Conservation (phyloP, 257 asterid genomes). For the Eucommia ulmoides region DNA sequence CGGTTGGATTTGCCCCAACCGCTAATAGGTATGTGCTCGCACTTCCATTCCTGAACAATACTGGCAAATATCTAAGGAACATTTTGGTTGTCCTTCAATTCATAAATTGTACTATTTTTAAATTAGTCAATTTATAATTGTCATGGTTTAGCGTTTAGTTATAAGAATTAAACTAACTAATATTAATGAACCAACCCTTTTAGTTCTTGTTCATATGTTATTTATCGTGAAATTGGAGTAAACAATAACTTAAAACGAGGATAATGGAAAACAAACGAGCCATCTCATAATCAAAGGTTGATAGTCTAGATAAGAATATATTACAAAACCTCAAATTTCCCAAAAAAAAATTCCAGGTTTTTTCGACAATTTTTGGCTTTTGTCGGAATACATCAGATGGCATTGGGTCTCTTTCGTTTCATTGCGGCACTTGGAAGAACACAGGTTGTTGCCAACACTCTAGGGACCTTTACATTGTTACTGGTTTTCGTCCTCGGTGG, state of each 20-base stretch:
- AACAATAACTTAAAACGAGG: too few species aligned
- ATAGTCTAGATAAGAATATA: too few species aligned
- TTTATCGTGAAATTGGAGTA: slow-evolving; percentile 4
- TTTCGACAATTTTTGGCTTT: slow-evolving; percentile 41
- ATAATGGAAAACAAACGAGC: too few species aligned
- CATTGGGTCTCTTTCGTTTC: slow-evolving; percentile 48
- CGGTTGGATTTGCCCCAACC: neutral
- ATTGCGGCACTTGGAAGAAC: slow-evolving; percentile 52
- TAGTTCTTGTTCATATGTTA: too few species aligned
- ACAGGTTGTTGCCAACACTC: slow-evolving; percentile 44
- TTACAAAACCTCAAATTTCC: too few species aligned
- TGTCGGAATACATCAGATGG: slow-evolving; percentile 63
- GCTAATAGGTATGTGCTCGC: neutral
- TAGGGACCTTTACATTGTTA: slow-evolving; percentile 51
- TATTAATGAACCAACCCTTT: too few species aligned
- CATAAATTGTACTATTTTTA: too few species aligned
- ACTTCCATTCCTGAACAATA: neutral
- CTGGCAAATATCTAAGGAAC: too few species aligned
- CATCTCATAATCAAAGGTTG: too few species aligned
- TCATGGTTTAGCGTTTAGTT: neutral
- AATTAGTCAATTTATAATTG: too few species aligned
- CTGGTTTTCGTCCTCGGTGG: slow-evolving; percentile 59
- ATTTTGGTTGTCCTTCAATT: too few species aligned
- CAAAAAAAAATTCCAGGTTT: slow-evolving; percentile 50
- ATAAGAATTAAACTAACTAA: neutral